Base-by-base conservation (phyloP, 208 protist species). In the Wallacemonas sp. region DNA sequence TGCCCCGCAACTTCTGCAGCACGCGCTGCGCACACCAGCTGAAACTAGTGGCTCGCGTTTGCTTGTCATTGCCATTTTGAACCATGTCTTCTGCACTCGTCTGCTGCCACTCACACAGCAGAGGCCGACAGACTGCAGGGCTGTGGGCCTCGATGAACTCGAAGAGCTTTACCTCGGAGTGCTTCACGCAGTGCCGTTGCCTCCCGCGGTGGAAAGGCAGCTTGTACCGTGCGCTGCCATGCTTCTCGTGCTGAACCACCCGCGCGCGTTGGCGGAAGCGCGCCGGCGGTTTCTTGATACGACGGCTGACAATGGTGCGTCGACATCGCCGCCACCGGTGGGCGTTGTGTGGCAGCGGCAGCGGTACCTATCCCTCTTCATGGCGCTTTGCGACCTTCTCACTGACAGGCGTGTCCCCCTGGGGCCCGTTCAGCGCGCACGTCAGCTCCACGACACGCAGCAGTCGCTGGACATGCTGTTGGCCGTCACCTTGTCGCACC, bases 351-450 rank as follows among this genome's bases (percentile, higher is more conserved):
- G n/a, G n/a, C 63, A 62, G 26, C 63, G 65, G 19, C 63, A 76
- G 24, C 48, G 75, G 41, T 78, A 73, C 44, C 30, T 70, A 32
- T 45, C 66, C 22, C 44, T 86, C 3, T 64, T 87, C n/a, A 62
- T 75, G 8, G 62, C 68, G 1, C 57, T 83, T 21, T 65, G 81
- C 39, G 79, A 80, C 21, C 45, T 92, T 10, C 70, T 95, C 19
- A 71, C 66, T n/a, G 85, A 92, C 48, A 63, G 66, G 17, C 78
- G 81, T 13, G 73, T 95, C 0, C 38, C 62, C 10, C 32, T 95
- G 21, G 85, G 85, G 5, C 76, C 89, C 2, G 70, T 92, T 19
- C 76, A 79, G 3, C 80, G 89, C 0, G 82, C 78, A 8, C 78
- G 61, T 10, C 80, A 91, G 69, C 80, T 84, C 29, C 50, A 68